phyloP scores from a whole-genome alignment of 2,329 filamentous ascomycete genomes.

The Coniochaeta pulveracea region DNA sequence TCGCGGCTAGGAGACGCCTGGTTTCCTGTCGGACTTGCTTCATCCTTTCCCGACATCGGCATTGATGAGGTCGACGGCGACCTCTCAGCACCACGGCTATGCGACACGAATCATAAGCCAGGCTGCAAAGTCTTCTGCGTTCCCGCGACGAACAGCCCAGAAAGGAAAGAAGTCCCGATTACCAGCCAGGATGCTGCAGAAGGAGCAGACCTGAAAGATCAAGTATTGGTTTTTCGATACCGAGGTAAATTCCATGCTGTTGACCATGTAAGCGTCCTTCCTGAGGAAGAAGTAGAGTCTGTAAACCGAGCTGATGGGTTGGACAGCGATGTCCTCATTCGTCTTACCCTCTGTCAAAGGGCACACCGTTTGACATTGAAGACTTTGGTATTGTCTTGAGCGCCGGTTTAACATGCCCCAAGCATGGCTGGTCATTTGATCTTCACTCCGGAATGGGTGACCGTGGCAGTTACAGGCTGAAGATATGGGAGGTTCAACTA shows the following conservation, averaged over 20 bases:
- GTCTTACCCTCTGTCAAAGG: slow-evolving; percentile 52
- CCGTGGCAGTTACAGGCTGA: slow-evolving; percentile 48
- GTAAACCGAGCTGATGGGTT: slow-evolving; percentile 2
- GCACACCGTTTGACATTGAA: slow-evolving; percentile 57
- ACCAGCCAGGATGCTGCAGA: slow-evolving; percentile 19
- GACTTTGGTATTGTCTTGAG: slow-evolving; percentile 57
- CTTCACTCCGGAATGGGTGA: slow-evolving; percentile 51
- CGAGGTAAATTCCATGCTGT: slow-evolving; percentile 54
- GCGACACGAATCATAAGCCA: slow-evolving; percentile 25
- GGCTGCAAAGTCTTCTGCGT: slow-evolving; percentile 50
- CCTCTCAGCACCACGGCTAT: slow-evolving; percentile 25
- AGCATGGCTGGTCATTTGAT: slow-evolving; percentile 64
- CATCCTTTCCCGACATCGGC: slow-evolving; percentile 42
- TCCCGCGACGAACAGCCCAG: slow-evolving; percentile 24
- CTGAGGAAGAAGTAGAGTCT: too few species aligned
- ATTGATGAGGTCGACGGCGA: slow-evolving; percentile 21
- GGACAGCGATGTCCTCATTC: slow-evolving; percentile 54
- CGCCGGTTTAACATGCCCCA: slow-evolving; percentile 53
- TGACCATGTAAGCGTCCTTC: slow-evolving; percentile 44
- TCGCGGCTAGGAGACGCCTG: slow-evolving; percentile 25
- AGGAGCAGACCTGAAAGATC: slow-evolving; percentile 34
- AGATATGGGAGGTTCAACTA: slow-evolving; percentile 52
- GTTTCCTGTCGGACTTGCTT: slow-evolving; percentile 42
- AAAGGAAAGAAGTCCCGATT: slow-evolving; percentile 23
- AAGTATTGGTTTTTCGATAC: slow-evolving; percentile 56